Evolutionary conservation across 2,329 filamentous ascomycete genomes (phyloP).

Genomic region (Microascus cirrosus): DNA sequence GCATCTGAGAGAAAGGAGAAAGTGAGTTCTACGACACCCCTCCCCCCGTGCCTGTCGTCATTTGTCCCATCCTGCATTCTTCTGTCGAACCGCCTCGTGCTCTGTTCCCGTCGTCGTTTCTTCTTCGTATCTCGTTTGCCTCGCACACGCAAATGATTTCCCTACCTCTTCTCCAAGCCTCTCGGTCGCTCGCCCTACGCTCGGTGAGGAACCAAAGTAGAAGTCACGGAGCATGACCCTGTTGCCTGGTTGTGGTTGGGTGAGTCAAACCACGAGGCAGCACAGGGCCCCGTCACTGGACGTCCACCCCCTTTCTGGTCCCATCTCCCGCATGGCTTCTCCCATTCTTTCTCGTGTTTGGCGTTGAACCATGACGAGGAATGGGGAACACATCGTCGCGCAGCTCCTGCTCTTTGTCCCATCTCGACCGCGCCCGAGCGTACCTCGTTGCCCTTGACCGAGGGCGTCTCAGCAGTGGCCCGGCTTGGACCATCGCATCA

Average conservation of each 20-base stretch:
- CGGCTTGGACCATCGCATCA: background rate
- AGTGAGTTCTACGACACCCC: slow-evolving; percentile 2
- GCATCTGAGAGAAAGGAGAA: background rate
- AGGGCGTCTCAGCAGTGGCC: background rate
- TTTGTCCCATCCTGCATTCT: background rate
- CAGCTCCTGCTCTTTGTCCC: background rate
- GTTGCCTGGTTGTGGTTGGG: slow-evolving; percentile 4
- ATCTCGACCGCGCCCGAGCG: background rate
- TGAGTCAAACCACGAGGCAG: background rate
- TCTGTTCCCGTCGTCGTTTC: background rate
- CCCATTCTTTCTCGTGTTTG: background rate
- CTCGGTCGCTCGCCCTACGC: background rate
- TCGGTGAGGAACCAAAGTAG: slow-evolving; percentile 3
- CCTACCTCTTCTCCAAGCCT: background rate
- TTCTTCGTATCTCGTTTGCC: background rate
- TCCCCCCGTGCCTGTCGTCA: slow-evolving; percentile 1
- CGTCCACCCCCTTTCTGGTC: background rate
- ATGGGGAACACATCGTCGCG: background rate
- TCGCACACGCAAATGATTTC: background rate
- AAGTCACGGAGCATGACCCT: background rate
- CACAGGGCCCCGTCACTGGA: background rate
- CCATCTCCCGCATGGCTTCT: background rate
- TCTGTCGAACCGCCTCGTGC: slow-evolving; percentile 1
- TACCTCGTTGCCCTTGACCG: background rate
- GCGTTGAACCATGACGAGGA: background rate